Conservation (phyloP, 1,284 basidiomycete species). For the Exsudoporus floridanus region DNA sequence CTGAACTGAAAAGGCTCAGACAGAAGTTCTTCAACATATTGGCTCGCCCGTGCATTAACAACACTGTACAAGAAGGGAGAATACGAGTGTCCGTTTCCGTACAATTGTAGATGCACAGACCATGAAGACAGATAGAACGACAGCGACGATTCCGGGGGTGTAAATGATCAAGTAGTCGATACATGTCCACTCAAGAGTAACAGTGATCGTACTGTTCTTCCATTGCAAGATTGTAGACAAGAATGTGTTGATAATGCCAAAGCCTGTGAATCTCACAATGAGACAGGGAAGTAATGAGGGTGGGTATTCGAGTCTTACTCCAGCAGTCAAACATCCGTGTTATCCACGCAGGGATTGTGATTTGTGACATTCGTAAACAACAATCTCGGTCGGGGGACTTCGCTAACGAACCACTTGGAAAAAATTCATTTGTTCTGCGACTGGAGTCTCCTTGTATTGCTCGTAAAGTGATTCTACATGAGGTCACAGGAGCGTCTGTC, state of each 20-base stretch:
- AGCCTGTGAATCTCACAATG: background rate
- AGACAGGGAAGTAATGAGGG: background rate
- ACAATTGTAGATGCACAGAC: conserved; percentile 17
- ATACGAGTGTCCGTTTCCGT: conserved; percentile 20
- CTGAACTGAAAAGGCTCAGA: conserved; percentile 14
- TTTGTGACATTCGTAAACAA: conserved; percentile 12
- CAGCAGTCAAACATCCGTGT: conserved; percentile 16
- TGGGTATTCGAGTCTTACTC: conserved; percentile 11
- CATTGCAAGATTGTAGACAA: conserved; percentile 19
- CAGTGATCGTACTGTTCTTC: conserved; percentile 14
- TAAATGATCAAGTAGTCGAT: conserved; percentile 16
- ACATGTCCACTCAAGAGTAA: conserved; percentile 13
- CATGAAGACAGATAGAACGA: conserved; percentile 9
- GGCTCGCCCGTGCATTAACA: conserved; percentile 19
- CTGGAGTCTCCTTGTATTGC: conserved; percentile 2
- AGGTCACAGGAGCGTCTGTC: conserved; percentile 14
- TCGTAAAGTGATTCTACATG: conserved; percentile 20
- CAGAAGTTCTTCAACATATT: conserved; percentile 17
- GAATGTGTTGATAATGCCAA: background rate
- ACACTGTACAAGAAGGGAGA: conserved; percentile 13
- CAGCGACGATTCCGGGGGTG: conserved; percentile 11
- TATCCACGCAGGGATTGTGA: conserved; percentile 14
- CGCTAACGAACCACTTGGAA: conserved; percentile 2
- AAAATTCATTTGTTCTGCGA: background rate
- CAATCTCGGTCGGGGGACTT: conserved; percentile 13